Evolutionary conservation across 2,329 filamentous ascomycete species (phyloP).

Genomic region (Fusarium setosum): DNA sequence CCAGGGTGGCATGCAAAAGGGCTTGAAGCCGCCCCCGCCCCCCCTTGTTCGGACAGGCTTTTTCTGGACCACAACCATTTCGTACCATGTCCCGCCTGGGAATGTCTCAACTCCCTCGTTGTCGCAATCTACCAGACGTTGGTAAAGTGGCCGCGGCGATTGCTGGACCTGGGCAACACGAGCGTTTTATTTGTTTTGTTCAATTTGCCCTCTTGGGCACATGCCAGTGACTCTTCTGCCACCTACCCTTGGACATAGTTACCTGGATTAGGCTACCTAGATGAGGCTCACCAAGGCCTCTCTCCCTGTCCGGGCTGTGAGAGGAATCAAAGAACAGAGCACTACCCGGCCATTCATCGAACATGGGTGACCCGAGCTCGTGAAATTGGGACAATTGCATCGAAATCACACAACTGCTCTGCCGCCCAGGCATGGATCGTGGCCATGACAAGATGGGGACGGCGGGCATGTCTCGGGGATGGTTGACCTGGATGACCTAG

Average conservation of each 20-base stretch:
- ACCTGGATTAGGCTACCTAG: not conserved
- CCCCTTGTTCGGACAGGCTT: slow-evolving; percentile 23
- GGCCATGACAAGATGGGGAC: slow-evolving; percentile 30
- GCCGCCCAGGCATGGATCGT: slow-evolving; percentile 4
- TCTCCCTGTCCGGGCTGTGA: not conserved
- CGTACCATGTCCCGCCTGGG: slow-evolving; percentile 24
- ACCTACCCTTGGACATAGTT: too few relatives aligned
- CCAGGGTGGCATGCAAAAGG: slow-evolving; percentile 39
- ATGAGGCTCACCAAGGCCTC: slow-evolving; percentile 19
- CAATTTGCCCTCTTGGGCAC: slow-evolving; percentile 10
- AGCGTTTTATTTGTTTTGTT: slow-evolving; percentile 11
- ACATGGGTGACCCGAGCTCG: not conserved
- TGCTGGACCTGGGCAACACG: not conserved
- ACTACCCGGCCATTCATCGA: not conserved
- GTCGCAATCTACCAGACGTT: slow-evolving; percentile 34
- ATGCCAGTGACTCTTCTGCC: slow-evolving; percentile 19
- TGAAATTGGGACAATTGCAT: not conserved
- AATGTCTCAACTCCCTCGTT: slow-evolving; percentile 43
- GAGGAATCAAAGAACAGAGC: not conserved
- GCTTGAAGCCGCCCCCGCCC: slow-evolving; percentile 34
- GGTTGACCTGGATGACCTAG: slow-evolving; percentile 25
- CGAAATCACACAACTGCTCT: slow-evolving; percentile 6
- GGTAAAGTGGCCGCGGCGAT: slow-evolving; percentile 13
- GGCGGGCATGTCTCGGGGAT: slow-evolving; percentile 31
- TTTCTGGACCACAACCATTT: slow-evolving; percentile 28